Base-by-base conservation (phyloP, 2,329 filamentous ascomycete species). In the Talaromyces sp. region DNA sequence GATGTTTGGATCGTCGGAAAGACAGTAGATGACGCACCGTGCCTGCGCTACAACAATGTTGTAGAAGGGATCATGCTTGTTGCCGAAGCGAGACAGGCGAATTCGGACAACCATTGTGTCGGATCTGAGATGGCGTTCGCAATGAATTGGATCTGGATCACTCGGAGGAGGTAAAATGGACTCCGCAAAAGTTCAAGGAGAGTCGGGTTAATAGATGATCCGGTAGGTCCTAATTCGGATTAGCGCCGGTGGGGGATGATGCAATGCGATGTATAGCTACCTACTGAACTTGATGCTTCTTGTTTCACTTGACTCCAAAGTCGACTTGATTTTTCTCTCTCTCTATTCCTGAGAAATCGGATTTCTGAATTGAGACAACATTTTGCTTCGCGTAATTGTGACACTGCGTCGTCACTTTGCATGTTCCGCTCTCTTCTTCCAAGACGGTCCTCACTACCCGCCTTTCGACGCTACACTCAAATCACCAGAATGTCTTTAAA, bases 41-140 rank as follows among this genome's bases (percentile, higher is more conserved):
- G 92, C 92, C 69, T 97, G 93, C 14, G 91, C 85, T 60, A 99
- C 90, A 62, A 97, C 91, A 60, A 99, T 97, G 78, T 99, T 99
- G 82, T 96, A 99, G 66, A 97, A 88, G 2, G 94, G 93, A n/a
- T 84, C 73, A 71, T 96, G 92, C 61, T 84, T 86, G 73, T 88
- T 90, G 70, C 92, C 91, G 73, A 97, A 96, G 73, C 94, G 92
- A 65, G 94, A 90, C 65, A 99, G 86, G 54, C 94, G 88, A 74
- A 99, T 94, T 73, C 89, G 89, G 68, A 99, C 82, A 57, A 97
- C 93, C 94, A 99, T 96, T 47, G 65, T 82, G 65, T 57, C 52
- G 44, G 47, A 6, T 58, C 35, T 52, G 53, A 52, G 50, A 43
- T 52, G 30, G 35, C 30, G 13, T 40, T 48, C 16, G 29, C 41